Base-by-base conservation (phyloP, 2,329 filamentous ascomycete genomes). In the Epichloe amarillans region DNA sequence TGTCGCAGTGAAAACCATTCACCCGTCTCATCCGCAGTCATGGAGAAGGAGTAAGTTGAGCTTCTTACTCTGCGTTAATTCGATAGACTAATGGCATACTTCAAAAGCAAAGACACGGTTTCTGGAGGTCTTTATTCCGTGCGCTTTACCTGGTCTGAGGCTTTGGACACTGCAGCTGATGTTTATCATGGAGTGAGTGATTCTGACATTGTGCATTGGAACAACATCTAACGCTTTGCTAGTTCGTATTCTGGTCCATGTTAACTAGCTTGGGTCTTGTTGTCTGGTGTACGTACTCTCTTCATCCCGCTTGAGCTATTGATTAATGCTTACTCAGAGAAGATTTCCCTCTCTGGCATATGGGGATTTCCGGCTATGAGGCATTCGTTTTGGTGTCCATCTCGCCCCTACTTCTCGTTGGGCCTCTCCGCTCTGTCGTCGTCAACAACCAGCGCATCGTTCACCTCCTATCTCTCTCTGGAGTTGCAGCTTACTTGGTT, bases 281-380 rank as follows among this genome's bases (percentile, higher is more conserved):
- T 41, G 85, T 98, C 43, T 98, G 93, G 93, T 98, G 84, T 88
- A 80, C 77, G 84, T 79, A 23, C 23, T 12, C 40, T 47, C 26
- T 26, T 40, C 38, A 38, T 15, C 14, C 21, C 10, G 23, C 3
- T 46, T 21, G 10, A 43, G 41, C n/a, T 7, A 12, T 46, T 30
- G 35, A 30, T 17, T n/a, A 21, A 44, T 48, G 8, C 47, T 50
- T 19, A 50, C 30, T 5, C 7, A 1, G 23, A 43, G 40, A 47
- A 88, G 85, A 94, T 68, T 98, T 98, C 65, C 93, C 93, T 14
- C 79, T 98, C 11, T 98, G 93, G 93, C 82, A 96, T 66, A 98
- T 98, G 93, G 93, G 93, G 30, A 94, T 98, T 54, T 97, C 91
- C 4, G 93, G 93, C 55, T 98, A 93, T 63, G 93, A 98, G 69